phyloP scores from a whole-genome alignment of 495 filamentous ascomycete genomes.

The Penicillium canariense region DNA sequence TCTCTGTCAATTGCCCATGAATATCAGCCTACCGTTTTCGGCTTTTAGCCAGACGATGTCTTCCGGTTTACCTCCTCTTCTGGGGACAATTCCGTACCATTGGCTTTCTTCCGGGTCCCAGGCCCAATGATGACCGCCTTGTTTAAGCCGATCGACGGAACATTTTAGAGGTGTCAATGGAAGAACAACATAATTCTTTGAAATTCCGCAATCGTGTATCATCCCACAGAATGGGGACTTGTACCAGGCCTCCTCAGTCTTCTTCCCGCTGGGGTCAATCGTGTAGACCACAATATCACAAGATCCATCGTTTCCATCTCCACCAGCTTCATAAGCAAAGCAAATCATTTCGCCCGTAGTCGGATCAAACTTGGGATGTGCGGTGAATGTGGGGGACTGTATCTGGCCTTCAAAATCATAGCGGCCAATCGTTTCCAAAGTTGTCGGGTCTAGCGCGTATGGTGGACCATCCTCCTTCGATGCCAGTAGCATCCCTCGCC shows the following conservation, averaged over 20 bases:
- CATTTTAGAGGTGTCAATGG: slow-evolving; percentile 49
- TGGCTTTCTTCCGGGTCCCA: slow-evolving; percentile 53
- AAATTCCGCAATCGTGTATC: slow-evolving; percentile 54
- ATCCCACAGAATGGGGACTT: slow-evolving; percentile 52
- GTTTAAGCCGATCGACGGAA: slow-evolving; percentile 48
- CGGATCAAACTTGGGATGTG: slow-evolving; percentile 60
- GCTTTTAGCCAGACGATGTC: slow-evolving; percentile 39
- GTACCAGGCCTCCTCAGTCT: slow-evolving; percentile 47
- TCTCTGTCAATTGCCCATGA: neutral
- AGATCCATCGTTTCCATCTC: slow-evolving; percentile 37
- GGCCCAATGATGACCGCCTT: slow-evolving; percentile 52
- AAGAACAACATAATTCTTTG: slow-evolving; percentile 49
- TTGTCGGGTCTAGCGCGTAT: slow-evolving; percentile 53
- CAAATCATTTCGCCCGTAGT: slow-evolving; percentile 55
- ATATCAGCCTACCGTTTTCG: neutral
- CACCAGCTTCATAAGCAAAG: slow-evolving; percentile 45
- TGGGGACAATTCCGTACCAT: slow-evolving; percentile 49
- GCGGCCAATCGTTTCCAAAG: slow-evolving; percentile 51
- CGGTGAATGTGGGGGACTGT: slow-evolving; percentile 50
- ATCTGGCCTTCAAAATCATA: slow-evolving; percentile 60
- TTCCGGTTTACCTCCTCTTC: slow-evolving; percentile 45
- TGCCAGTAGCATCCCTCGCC: slow-evolving; percentile 48
- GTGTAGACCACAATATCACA: slow-evolving; percentile 49
- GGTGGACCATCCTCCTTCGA: slow-evolving; percentile 55
- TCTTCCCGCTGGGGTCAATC: slow-evolving; percentile 39